Base-by-base conservation (phyloP, 768 basidiomycete genomes). In the Kwoniella sp. region DNA sequence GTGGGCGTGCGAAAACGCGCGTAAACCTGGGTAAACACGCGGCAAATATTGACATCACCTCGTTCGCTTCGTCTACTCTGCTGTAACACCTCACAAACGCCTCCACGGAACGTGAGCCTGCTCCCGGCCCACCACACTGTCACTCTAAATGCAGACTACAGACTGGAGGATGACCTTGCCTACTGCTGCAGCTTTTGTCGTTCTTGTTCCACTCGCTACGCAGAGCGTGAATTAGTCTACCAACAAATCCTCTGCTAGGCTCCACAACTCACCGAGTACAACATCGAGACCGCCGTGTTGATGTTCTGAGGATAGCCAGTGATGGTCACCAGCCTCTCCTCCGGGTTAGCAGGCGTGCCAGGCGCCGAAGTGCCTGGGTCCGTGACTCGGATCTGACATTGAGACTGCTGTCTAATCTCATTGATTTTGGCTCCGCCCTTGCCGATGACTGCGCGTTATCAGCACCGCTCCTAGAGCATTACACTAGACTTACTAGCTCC, bases 381-480 rank as follows among this genome's bases (percentile, higher is more conserved):
- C 86, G 93, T 95, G 47, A 99, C 96, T 76, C 95, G 90, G 75
- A 99, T 96, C 67, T 91, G 86, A 74, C 91, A 93, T 23, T 86
- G 86, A 59, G 89, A 92, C 82, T 89, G 87, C 60, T 89, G 84
- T 61, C 95, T 81, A 59, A 99, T 95, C 77, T 99, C 95, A 68
- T 98, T 98, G 78, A 99, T 99, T 77, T 98, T 99, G 71, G 86
- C 84, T 9, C 95, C 95, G 17, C 89, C 93, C 75, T 98, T 98
- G 36, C 95, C 95, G 63, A 99, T 99, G 76, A 99, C 74, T 75
- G 43, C 3, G 6, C 22, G 1, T n/a, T 47, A 19, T 9, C 15
- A 10, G 14, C n/a, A 20, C 27, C 40, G 1, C 12, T n/a, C 36
- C n/a, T n/a, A n/a, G n/a, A n/a, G 14, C 22, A 38, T n/a, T 20